Evolutionary conservation across 257 asterid species (phyloP).

Genomic region (Scutellaria barbata): DNA sequence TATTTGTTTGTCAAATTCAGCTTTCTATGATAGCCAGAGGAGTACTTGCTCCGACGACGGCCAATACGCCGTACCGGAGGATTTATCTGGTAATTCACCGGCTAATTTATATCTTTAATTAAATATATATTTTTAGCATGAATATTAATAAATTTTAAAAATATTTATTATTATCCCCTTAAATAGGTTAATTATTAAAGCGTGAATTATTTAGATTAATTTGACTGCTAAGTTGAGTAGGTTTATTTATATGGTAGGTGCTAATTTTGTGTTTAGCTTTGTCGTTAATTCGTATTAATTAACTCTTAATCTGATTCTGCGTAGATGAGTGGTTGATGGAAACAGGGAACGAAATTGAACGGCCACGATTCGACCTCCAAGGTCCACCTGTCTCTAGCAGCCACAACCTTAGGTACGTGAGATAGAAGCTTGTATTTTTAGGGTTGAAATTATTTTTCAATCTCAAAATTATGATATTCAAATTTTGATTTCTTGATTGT

Average conservation of each 20-base stretch:
- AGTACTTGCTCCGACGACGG: conserved; percentile 72
- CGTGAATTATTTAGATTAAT: conserved; percentile 24
- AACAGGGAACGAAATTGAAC: conserved; percentile 46
- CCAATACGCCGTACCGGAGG: conserved; percentile 64
- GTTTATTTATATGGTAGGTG: background rate
- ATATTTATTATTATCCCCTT: background rate
- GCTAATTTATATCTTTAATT: background rate
- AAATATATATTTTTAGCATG: background rate
- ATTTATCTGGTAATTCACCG: conserved; percentile 57
- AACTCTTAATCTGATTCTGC: conserved; percentile 24
- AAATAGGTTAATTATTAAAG: background rate
- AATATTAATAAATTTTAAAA: background rate
- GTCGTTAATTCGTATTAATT: conserved; percentile 31
- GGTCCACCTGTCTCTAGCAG: conserved; percentile 23
- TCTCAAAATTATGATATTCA: background rate
- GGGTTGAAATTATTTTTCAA: background rate
- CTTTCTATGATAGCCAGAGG: conserved; percentile 36
- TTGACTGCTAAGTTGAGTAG: background rate
- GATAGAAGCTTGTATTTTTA: too few relatives aligned
- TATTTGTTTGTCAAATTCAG: conserved; percentile 30
- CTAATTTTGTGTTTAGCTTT: conserved; percentile 20
- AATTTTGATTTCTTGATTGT: background rate
- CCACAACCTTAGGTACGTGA: conserved; percentile 56
- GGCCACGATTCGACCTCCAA: conserved; percentile 45
- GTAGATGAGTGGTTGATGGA: conserved; percentile 63